Percentiles rank a stretch among this genome's conserved stretches.
Evolutionary conservation across 257 asterid genomes (phyloP).

Genomic region (Nicotiana tomentosiformis): DNA sequence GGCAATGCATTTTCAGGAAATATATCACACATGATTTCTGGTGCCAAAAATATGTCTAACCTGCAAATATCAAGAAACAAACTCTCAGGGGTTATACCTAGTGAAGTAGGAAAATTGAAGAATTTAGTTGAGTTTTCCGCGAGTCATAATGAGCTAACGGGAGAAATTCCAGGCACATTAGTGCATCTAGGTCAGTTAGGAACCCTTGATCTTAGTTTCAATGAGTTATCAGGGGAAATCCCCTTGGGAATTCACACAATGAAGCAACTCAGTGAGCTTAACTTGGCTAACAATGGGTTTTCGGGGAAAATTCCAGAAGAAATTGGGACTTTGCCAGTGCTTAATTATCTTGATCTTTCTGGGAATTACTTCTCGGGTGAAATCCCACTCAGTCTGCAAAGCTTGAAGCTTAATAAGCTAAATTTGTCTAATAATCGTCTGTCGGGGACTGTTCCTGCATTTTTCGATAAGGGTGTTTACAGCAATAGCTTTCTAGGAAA

Average conservation of each 20-base stretch:
- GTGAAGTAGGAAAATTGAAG: conserved; percentile 48
- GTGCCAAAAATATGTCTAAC: conserved; percentile 49
- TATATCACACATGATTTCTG: conserved; percentile 44
- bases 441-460: conserved; percentile 58
- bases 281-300: conserved; percentile 48
- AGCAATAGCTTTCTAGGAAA: conserved; percentile 64
- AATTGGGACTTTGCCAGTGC: conserved; percentile 54
- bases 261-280: conserved; percentile 59
- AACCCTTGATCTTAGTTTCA: conserved; percentile 53
- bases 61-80: conserved; percentile 45
- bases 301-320: conserved; percentile 62
- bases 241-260: conserved; percentile 39
- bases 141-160: conserved; percentile 37
- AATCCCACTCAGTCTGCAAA: conserved; percentile 55
- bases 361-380: conserved; percentile 44
- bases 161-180: conserved; percentile 52
- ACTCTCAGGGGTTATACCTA: conserved; percentile 57
- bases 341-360: conserved; percentile 83
- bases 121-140: conserved; percentile 42
- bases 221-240: conserved; percentile 50
- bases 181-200: conserved; percentile 41
- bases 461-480: conserved; percentile 33
- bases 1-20: conserved; percentile 55
- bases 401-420: conserved; percentile 54
- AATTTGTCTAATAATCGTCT: conserved; percentile 60